Base-by-base conservation (phyloP, 2,329 filamentous ascomycete genomes). In the Beauveria pseudobassiana region DNA sequence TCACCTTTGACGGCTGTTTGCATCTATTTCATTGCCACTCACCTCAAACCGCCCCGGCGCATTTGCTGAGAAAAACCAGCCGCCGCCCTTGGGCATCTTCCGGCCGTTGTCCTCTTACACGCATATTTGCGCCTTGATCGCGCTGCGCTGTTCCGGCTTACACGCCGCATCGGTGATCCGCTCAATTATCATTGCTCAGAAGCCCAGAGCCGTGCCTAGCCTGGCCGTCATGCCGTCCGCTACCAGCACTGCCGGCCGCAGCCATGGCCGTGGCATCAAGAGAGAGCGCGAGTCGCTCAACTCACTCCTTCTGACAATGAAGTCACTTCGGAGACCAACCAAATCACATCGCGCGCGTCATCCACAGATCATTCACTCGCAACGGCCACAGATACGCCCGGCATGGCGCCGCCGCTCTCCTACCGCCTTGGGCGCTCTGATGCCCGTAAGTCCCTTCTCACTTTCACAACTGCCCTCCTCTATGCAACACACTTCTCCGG, bases 391-490 rank as follows among this genome's bases (percentile, higher is more conserved):
- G 59, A 62, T 9, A 56, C 53, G 3, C 52, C 59, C 3, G 59
- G 52, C 18, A 42, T 48, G 34, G 53, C 38, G 3, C 52, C 52
- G 30, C 59, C 51, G 24, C 38, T 70, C 22, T 51, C 56, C 18
- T 65, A 67, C 56, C 69, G 66, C 5, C 65, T 70, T 24, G 68
- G 68, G 20, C 68, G 75, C 61, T 77, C 75, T 30, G 70, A 77
- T 68, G 75, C 75, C 38, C 75, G 75, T 76, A 63, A 71, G 75
- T 75, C 16, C 2, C 52, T 56, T 49, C 9, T 43, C 53, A 20
- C 61, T 59, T 52, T 59, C 56, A 51, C 56, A 30, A 26, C 30
- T 8, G n/a, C 10, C 30, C 4, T 20, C 26, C 20, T 38, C 16
- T 8, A 46, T 16, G 18, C 40, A 22, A 28, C 22, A 38, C 8